Conservation (phyloP, 345 rosid species). For the Aethionema arabicum region DNA sequence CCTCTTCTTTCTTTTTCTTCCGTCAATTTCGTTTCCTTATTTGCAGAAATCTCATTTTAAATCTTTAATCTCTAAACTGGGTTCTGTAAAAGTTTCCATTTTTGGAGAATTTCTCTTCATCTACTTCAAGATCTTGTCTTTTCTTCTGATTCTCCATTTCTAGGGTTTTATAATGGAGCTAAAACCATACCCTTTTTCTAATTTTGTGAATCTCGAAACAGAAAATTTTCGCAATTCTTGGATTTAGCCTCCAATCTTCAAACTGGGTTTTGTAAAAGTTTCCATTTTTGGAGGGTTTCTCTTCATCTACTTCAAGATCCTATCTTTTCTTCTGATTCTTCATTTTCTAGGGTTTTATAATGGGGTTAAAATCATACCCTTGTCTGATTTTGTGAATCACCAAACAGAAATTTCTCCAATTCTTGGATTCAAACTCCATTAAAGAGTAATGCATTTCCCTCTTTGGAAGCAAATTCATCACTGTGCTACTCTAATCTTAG, state of each 20-base stretch:
- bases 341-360: constrained; percentile 23
- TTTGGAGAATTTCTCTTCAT: constrained; percentile 37
- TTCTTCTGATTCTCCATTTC: constrained; percentile 18
- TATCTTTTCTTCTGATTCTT: constrained; percentile 12
- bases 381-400: constrained; percentile 3
- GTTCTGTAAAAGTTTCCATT: constrained; percentile 24
- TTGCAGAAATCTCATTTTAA: constrained; percentile 16
- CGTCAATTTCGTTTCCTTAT: constrained; percentile 32
- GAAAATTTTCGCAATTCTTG: background rate
- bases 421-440: background rate
- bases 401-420: too few relatives aligned
- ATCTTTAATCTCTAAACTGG: constrained; percentile 20
- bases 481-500: constrained; percentile 90
- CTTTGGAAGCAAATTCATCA: constrained; percentile 97
- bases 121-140: constrained; percentile 35
- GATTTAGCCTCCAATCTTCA: background rate
- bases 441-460: constrained; percentile 72
- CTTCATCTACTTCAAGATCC: constrained; percentile 42
- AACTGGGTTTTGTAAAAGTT: constrained; percentile 33
- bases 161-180: constrained; percentile 37
- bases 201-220: constrained; percentile 10
- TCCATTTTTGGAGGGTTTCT: constrained; percentile 28
- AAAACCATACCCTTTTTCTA: constrained; percentile 1
- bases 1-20: constrained; percentile 35
- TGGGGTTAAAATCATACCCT: constrained; percentile 4